Percentiles rank a stretch among this genome's conserved stretches.
Conservation (phyloP, 805 yeast species). For the Yamadazyma insecticola region DNA sequence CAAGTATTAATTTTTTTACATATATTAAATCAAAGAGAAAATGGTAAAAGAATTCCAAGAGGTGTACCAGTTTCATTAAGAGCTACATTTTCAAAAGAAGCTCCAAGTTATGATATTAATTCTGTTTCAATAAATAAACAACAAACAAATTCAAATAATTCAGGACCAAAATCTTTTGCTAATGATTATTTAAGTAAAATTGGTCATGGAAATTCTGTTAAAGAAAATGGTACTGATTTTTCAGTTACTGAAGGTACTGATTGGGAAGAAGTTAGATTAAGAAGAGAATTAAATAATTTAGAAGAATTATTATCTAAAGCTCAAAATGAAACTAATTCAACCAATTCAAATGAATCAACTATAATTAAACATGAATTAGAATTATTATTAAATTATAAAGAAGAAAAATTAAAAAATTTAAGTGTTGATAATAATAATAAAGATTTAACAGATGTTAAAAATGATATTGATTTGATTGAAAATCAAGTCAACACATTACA, state of each 20-base stretch:
- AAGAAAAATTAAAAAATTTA: constrained; percentile 42
- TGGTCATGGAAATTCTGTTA: constrained; percentile 42
- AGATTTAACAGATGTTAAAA: constrained; percentile 49
- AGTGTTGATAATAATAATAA: constrained; percentile 10
- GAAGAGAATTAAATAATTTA: constrained; percentile 70
- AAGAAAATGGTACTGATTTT: constrained; percentile 61
- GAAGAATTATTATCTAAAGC: constrained; percentile 63
- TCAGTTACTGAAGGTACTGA: constrained; percentile 73
- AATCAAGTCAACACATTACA: constrained; percentile 72
- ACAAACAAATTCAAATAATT: constrained; percentile 6
- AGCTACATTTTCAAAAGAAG: constrained; percentile 86
- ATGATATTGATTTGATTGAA: constrained; percentile 66
- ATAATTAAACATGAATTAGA: constrained; percentile 63
- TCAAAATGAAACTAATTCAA: constrained; percentile 16
- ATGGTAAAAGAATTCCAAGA: constrained; percentile 80
- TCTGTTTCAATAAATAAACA: constrained; percentile 26
- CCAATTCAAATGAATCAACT: constrained; percentile 19
- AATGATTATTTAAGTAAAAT: constrained; percentile 51
- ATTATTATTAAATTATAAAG: constrained; percentile 75
- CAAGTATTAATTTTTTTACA: constrained; percentile 87
- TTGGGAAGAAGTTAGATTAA: constrained; percentile 87
- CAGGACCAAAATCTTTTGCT: constrained; percentile 40
- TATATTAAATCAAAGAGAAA: constrained; percentile 83
- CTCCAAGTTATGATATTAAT: constrained; percentile 64
- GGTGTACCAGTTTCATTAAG: constrained; percentile 92